phyloP scores from a whole-genome alignment of 129 eudicot genomes.

The Flaveria brownii region DNA sequence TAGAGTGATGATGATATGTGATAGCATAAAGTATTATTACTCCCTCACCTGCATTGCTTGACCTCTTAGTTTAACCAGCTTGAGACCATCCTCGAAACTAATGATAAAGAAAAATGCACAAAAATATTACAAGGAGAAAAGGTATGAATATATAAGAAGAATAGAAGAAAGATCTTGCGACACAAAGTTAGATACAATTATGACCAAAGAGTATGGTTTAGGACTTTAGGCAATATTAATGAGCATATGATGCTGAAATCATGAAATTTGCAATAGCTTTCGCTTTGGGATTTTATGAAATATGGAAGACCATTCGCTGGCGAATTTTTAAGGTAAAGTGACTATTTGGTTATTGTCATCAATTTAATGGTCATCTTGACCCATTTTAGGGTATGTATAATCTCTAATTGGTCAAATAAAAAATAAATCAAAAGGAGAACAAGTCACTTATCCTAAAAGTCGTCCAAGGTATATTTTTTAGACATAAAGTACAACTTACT shows the following conservation, averaged over 20 bases:
- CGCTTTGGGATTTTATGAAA: conserved; percentile 13
- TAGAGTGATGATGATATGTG: neutral
- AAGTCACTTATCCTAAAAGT: neutral
- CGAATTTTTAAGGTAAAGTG: neutral
- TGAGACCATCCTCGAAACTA: conserved; percentile 98
- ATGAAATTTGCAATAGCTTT: neutral
- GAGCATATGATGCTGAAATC: neutral
- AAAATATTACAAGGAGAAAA: conserved; percentile 19
- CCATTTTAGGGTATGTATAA: neutral
- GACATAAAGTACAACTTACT: neutral
- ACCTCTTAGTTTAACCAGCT: conserved; percentile 94
- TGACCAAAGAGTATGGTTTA: conserved; percentile 1
- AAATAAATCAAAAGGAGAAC: neutral
- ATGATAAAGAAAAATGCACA: conserved; percentile 4
- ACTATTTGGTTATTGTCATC: neutral
- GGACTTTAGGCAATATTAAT: neutral
- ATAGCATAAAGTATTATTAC: neutral
- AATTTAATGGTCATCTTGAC: neutral
- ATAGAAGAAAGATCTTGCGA: neutral
- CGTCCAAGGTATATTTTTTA: neutral
- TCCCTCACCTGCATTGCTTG: conserved; percentile 91
- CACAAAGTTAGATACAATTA: conserved; percentile 9
- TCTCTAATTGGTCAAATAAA: neutral
- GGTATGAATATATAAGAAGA: conserved; percentile 1
- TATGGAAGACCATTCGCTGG: neutral